Conservation (phyloP, 768 basidiomycete genomes). For the Amanita phalloides region DNA sequence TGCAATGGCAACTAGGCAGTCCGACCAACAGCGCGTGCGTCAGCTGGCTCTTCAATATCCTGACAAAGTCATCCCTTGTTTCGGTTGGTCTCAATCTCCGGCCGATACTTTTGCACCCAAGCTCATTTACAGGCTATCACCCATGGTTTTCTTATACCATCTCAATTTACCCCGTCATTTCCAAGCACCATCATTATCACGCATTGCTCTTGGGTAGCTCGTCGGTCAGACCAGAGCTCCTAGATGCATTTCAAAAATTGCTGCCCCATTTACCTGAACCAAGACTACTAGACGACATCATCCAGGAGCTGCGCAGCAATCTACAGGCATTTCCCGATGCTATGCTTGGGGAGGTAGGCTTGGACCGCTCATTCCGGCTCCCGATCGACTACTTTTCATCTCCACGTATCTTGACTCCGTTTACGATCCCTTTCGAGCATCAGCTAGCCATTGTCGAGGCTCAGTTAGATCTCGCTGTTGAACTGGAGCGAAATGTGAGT, state of each 20-base stretch:
- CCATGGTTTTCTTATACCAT: slow-evolving; percentile 91
- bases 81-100: slow-evolving; percentile 46
- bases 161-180: slow-evolving; percentile 23
- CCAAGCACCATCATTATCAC: slow-evolving; percentile 70
- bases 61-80: slow-evolving; percentile 72
- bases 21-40: slow-evolving; percentile 66
- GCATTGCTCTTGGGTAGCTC: slow-evolving; percentile 44
- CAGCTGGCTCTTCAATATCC: slow-evolving; percentile 52
- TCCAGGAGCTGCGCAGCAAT: slow-evolving; percentile 48
- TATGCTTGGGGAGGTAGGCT: slow-evolving; percentile 89
- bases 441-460: slow-evolving; percentile 73
- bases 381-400: slow-evolving; percentile 43
- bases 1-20: slow-evolving; percentile 64
- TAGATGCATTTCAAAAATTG: slow-evolving; percentile 41
- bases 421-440: slow-evolving; percentile 71
- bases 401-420: slow-evolving; percentile 56
- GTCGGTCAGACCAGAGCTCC: slow-evolving; percentile 16
- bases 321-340: slow-evolving; percentile 54
- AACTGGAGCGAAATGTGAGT: slow-evolving; percentile 68
- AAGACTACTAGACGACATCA: slow-evolving; percentile 41
- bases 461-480: slow-evolving; percentile 79
- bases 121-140: slow-evolving; percentile 57
- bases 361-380: slow-evolving; percentile 75
- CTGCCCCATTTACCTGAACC: slow-evolving; percentile 68
- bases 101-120: slow-evolving; percentile 5